Percentiles rank a stretch among this genome's conserved stretches.
These are phyloP conservation scores for Ottelia alismoides DNA, from an alignment of 106 monocot genomes.

Conservation along the genomic window DNA sequence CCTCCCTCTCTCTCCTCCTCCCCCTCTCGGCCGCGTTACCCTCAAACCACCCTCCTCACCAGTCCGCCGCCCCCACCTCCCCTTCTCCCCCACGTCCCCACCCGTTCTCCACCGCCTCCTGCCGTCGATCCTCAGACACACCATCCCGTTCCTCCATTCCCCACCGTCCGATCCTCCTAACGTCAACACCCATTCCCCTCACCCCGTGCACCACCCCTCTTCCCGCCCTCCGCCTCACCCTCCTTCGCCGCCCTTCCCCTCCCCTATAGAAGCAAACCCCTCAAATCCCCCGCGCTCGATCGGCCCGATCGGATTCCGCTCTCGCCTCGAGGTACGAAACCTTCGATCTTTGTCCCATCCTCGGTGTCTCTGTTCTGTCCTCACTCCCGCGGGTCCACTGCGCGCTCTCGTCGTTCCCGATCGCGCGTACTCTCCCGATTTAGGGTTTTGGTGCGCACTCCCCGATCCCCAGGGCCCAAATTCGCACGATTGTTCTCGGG, in stretches of 20 bases:
- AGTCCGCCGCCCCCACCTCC: background rate
- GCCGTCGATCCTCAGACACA: background rate
- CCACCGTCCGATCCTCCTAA: background rate
- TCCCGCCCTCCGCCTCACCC: background rate
- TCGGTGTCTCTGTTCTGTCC: too few species aligned
- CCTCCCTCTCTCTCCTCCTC: background rate
- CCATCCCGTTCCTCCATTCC: background rate
- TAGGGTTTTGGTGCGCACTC: slow-evolving; percentile 37
- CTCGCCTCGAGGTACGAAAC: too few species aligned
- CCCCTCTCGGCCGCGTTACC: background rate
- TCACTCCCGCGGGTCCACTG: too few species aligned
- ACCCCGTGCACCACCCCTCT: background rate
- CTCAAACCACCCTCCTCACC: background rate
- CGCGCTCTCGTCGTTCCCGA: too few species aligned
- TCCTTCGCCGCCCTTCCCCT: background rate
- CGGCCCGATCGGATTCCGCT: background rate
- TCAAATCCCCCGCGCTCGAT: background rate
- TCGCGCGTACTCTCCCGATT: too few species aligned
- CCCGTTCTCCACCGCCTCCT: background rate
- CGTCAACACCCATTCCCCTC: background rate
- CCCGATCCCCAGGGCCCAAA: too few species aligned
- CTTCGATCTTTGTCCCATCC: too few species aligned
- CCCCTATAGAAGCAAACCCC: background rate
- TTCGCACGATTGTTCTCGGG: too few species aligned
- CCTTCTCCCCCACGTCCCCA: background rate